phyloP scores from a whole-genome alignment of 371 early-diverging fungal species.

The Umbelopsis sp. region DNA sequence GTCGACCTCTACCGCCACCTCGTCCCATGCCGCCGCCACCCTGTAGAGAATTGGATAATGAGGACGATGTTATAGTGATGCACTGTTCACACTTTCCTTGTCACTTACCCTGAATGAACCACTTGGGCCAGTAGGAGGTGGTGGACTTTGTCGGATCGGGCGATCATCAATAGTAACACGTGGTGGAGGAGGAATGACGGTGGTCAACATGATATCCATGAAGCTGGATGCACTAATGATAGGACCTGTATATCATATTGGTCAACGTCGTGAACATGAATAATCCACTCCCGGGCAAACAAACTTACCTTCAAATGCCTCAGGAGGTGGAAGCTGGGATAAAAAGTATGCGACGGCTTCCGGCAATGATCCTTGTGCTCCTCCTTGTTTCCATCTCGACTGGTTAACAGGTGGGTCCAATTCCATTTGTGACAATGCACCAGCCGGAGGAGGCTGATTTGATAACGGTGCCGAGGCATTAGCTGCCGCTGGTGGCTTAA shows the following conservation, averaged over 20 bases:
- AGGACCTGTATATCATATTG: slow-evolving; percentile 30
- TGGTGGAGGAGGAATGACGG: slow-evolving; percentile 48
- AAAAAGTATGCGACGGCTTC: slow-evolving; percentile 65
- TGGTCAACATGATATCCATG: slow-evolving; percentile 54
- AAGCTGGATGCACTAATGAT: slow-evolving; percentile 52
- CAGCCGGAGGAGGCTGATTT: slow-evolving; percentile 19
- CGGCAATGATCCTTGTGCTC: slow-evolving; percentile 48
- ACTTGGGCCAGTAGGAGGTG: slow-evolving; percentile 8
- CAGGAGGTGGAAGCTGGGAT: slow-evolving; percentile 55
- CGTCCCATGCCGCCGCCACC: slow-evolving; percentile 27
- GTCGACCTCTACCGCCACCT: slow-evolving; percentile 41
- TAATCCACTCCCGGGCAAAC: not conserved
- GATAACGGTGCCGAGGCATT: slow-evolving; percentile 20
- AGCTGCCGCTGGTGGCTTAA: slow-evolving; percentile 15
- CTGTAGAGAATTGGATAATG: no score
- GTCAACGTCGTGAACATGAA: not conserved
- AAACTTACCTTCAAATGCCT: slow-evolving; percentile 49
- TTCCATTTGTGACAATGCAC: not conserved
- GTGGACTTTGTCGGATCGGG: slow-evolving; percentile 11
- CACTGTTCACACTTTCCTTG: not conserved
- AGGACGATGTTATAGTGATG: no score
- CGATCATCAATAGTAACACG: slow-evolving; percentile 21
- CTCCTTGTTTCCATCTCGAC: slow-evolving; percentile 34
- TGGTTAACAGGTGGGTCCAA: slow-evolving; percentile 7
- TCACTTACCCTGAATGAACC: not conserved